A percentile compares a stretch with the other conserved stretches of the same genome.
Conservation (phyloP, 2,329 filamentous ascomycete genomes). For the Colletotrichum karsti region DNA sequence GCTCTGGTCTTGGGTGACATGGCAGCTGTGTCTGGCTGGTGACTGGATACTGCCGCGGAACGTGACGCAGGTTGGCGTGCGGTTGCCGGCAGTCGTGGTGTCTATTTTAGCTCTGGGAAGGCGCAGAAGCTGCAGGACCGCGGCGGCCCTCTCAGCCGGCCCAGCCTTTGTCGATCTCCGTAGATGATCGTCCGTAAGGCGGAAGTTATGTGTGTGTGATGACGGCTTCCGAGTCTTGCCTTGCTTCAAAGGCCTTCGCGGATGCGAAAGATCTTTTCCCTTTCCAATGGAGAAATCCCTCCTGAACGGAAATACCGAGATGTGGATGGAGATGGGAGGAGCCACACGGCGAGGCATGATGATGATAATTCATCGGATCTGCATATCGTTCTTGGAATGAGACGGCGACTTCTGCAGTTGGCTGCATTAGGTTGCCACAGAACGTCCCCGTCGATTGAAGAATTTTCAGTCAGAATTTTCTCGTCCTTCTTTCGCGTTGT, state of each 20-base stretch:
- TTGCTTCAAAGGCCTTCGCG: not conserved
- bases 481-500: not conserved
- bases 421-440: conserved; percentile 15
- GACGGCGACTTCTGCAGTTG: conserved; percentile 2
- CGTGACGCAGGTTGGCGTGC: not conserved
- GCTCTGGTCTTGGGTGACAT: not conserved
- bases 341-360: not conserved
- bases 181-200: conserved; percentile 1
- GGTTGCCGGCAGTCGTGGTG: not conserved
- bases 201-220: not conserved
- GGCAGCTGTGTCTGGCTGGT: not conserved
- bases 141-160: not conserved
- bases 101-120: conserved; percentile 16
- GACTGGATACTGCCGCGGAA: not conserved
- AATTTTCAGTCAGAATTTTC: conserved; percentile 17
- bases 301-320: not conserved
- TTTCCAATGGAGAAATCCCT: not conserved
- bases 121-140: conserved; percentile 16
- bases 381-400: not conserved
- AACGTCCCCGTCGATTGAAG: not conserved
- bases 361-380: not conserved
- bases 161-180: conserved; percentile 9
- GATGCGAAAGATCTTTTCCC: not conserved
- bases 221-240: not conserved
- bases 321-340: conserved; percentile 1